These are phyloP conservation scores for Claviceps quebecensis DNA, from an alignment of 2,329 filamentous ascomycete species.

Conservation along the genomic window DNA sequence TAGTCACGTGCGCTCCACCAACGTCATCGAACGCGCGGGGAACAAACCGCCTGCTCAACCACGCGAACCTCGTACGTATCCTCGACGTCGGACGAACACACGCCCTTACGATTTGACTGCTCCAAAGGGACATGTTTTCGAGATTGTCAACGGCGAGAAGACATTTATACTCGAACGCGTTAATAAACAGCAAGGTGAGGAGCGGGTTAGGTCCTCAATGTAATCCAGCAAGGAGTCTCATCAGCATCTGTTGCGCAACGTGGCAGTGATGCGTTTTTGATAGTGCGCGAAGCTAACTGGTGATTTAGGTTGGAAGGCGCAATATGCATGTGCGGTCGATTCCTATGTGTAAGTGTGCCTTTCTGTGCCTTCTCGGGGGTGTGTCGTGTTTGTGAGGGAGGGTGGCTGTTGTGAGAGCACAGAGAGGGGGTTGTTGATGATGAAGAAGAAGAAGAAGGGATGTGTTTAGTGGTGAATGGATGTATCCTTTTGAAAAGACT, in stretches of 20 bases:
- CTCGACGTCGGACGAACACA: too few species aligned
- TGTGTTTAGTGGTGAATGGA: too few species aligned
- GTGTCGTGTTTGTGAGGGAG: too few species aligned
- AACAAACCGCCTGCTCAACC: too few species aligned
- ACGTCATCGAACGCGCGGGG: too few species aligned
- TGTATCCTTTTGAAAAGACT: too few species aligned
- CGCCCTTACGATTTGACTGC: too few species aligned
- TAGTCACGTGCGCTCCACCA: background rate
- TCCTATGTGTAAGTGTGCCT: constrained; percentile 60
- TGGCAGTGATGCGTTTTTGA: background rate
- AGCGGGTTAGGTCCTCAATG: too few species aligned
- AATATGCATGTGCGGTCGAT: constrained; percentile 77
- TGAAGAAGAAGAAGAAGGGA: too few species aligned
- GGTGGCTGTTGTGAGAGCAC: too few species aligned
- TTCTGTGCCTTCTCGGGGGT: background rate
- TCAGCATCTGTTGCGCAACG: background rate
- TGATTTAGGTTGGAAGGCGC: constrained; percentile 9
- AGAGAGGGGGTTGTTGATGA: too few species aligned
- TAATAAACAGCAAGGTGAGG: background rate
- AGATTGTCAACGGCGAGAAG: background rate
- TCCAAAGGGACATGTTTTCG: constrained; percentile 1
- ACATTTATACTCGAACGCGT: background rate
- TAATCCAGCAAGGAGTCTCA: background rate
- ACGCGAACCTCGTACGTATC: too few species aligned
- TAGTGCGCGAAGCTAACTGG: background rate